Conservation (phyloP, 2,329 filamentous ascomycete genomes). For the Talaromyces sp. region DNA sequence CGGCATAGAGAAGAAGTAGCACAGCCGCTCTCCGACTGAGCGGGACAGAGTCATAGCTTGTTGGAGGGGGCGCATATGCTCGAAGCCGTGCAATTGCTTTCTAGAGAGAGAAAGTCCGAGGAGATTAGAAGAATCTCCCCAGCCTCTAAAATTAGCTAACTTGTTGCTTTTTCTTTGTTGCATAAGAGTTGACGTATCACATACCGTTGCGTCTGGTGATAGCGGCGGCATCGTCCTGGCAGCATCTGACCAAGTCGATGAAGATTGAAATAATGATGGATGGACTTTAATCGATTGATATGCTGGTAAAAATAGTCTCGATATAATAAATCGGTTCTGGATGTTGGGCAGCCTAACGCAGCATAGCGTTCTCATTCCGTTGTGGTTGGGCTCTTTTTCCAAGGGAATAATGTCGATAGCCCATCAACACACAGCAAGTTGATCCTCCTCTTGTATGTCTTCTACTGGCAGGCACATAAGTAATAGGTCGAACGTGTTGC, state of each 20-base stretch:
- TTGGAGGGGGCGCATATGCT: slow-evolving; percentile 53
- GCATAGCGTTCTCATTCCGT: background rate
- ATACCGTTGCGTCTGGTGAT: slow-evolving; percentile 16
- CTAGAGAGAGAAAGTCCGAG: slow-evolving; percentile 21
- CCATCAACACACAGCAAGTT: background rate
- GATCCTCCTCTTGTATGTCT: background rate
- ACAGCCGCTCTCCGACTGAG: slow-evolving; percentile 74
- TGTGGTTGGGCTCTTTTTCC: background rate
- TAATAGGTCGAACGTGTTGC: background rate
- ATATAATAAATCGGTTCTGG: background rate
- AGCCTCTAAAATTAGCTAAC: background rate
- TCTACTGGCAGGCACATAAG: background rate
- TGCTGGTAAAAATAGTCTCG: background rate
- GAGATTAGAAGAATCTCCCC: background rate
- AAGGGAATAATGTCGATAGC: background rate
- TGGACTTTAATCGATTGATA: background rate
- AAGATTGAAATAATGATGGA: background rate
- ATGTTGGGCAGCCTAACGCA: background rate
- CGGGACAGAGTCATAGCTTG: slow-evolving; percentile 54
- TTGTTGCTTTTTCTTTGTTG: background rate
- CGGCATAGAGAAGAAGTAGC: slow-evolving; percentile 80
- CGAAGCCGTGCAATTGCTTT: slow-evolving; percentile 54
- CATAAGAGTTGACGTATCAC: slow-evolving; percentile 1
- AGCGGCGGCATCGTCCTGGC: slow-evolving; percentile 4
- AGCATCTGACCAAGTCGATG: background rate